Base-by-base conservation (phyloP, 2,329 filamentous ascomycete species). In the Clarireedia paspali region DNA sequence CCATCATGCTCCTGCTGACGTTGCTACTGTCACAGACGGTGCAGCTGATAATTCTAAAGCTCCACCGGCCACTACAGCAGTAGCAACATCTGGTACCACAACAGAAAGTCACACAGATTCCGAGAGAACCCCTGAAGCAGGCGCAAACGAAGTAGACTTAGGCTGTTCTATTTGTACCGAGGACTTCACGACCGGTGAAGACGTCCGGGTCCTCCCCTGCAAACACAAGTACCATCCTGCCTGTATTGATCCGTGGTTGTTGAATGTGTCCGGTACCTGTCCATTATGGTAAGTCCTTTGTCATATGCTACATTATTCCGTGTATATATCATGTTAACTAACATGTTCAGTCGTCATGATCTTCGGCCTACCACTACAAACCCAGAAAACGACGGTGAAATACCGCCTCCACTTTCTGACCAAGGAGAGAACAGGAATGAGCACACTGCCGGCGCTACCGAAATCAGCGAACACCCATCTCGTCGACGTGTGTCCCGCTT, bases 81-180 rank as follows among this genome's bases (percentile, higher is more conserved):
- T 34, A 12, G 39, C 14, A 4, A 27, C 20, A 12, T 17, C 46
- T 24, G 53, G 42, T 10, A 23, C 42, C 17, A 20, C 10, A 23
- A 23, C 23, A 39, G 9, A 40, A 46, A 6, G 58, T 42, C 39
- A 42, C 6, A 46, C 42, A 12, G 17, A 46, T 46, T 14, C 23
- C 23, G 26, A 24, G 45, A 50, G n/a, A 53, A 59, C 57, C 50
- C 30, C 58, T 24, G 54, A 57, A 17, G 46, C 52, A 52, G 53
- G 53, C 20, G 23, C 53, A 9, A 59, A 55, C 14, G 64, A 64
- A 47, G 62, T 46, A 34, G 65, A 67, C 17, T 68, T 80, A 12
- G 81, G 77, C 30, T 88, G 84, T 67, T 83, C 83, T 1, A 87
- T 88, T 57, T 88, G 84, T 65, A 86, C 84, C 2, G 84, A 88